A percentile compares a stretch with the other conserved stretches of the same genome.
phyloP scores from a whole-genome alignment of 2,329 filamentous ascomycete genomes.

The Xylariales sp. region DNA sequence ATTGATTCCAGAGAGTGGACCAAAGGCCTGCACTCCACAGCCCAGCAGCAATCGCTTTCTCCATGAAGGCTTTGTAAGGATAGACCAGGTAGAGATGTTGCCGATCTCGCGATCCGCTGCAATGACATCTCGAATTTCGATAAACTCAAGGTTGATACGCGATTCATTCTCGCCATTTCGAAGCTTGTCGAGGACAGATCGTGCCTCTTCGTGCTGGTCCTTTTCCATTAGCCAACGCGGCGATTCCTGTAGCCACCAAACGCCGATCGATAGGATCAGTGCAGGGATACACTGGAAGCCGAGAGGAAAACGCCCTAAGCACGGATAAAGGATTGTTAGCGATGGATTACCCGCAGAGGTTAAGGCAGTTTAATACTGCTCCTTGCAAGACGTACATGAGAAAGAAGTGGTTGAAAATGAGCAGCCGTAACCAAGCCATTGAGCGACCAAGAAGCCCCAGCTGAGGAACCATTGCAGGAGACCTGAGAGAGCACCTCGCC shows the following conservation, averaged over 20 bases:
- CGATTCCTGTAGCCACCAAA: conserved; percentile 2
- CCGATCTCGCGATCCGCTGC: conserved; percentile 27
- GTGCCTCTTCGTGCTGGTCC: conserved; percentile 50
- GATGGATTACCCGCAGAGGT: too few species aligned
- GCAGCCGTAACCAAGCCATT: conserved; percentile 3
- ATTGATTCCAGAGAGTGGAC: conserved; percentile 41
- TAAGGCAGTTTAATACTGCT: neutral
- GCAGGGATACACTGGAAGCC: conserved; percentile 2
- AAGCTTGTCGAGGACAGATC: conserved; percentile 26
- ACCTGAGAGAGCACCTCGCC: neutral
- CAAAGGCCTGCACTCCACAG: conserved; percentile 43
- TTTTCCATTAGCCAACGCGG: conserved; percentile 42
- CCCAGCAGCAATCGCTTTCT: conserved; percentile 40
- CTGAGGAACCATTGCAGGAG: conserved; percentile 3
- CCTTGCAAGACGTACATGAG: conserved; percentile 1
- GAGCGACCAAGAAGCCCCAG: conserved; percentile 2
- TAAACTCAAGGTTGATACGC: conserved; percentile 33
- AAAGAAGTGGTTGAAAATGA: neutral
- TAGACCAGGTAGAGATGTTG: conserved; percentile 33
- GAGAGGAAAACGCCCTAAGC: neutral
- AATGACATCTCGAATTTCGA: conserved; percentile 34
- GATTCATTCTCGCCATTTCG: conserved; percentile 22
- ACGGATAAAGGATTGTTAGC: neutral
- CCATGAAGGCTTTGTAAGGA: conserved; percentile 37
- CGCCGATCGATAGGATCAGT: neutral